Percentiles rank a stretch among this genome's conserved stretches.
These are phyloP conservation scores for Murraya koenigii DNA, from an alignment of 345 rosid species.

Conservation along the genomic window DNA sequence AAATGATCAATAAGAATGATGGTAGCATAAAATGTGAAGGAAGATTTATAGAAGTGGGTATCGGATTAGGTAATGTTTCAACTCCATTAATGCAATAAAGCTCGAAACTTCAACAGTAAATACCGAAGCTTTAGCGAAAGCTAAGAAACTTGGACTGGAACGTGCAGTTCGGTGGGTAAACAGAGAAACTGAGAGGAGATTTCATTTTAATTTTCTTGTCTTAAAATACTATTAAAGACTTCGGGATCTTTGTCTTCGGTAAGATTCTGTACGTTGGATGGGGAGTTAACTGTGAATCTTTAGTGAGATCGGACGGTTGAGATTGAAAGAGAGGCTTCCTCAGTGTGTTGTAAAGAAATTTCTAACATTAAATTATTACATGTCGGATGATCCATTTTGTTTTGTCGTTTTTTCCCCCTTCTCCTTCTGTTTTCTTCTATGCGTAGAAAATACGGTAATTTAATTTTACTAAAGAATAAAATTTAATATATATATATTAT, in stretches of 20 bases:
- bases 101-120: neutral
- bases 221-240: neutral
- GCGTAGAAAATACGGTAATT: slow-evolving; percentile 6
- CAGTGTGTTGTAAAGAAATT: neutral
- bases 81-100: slow-evolving; percentile 31
- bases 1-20: neutral
- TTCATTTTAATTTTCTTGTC: slow-evolving; percentile 8
- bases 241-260: slow-evolving; percentile 23
- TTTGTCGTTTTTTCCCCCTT: neutral
- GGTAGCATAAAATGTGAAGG: slow-evolving; percentile 5
- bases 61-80: slow-evolving; percentile 37
- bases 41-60: slow-evolving; percentile 30
- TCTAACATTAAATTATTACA: slow-evolving; percentile 6
- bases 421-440: neutral
- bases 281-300: slow-evolving; percentile 1
- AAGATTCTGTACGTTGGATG: slow-evolving; percentile 39
- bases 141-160: slow-evolving; percentile 12
- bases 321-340: neutral
- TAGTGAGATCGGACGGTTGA: slow-evolving; percentile 19
- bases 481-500: neutral
- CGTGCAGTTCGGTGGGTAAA: slow-evolving; percentile 12
- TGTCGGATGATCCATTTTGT: slow-evolving; percentile 11
- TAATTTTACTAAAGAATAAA: neutral
- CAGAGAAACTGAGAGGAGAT: slow-evolving; percentile 13
- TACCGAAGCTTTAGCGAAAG: no score